Percentiles rank a stretch among this genome's conserved stretches.
Conservation (phyloP, 192 early-diverging fungal genomes). For the Paraglomus brasilianum region DNA sequence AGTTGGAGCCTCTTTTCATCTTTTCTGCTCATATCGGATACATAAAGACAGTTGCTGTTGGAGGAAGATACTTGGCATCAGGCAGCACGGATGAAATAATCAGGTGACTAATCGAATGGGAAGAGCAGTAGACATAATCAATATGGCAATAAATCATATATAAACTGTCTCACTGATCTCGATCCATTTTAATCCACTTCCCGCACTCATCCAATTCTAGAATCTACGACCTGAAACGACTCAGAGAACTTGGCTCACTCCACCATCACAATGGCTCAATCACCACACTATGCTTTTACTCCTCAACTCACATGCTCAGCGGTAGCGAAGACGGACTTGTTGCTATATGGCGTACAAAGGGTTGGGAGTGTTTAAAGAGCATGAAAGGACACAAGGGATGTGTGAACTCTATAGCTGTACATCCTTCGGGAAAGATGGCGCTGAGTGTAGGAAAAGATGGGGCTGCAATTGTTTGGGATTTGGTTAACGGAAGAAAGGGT, state of each 20-base stretch:
- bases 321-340: slow-evolving; percentile 88
- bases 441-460: slow-evolving; percentile 77
- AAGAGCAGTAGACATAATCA: neutral
- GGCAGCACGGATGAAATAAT: slow-evolving; percentile 96
- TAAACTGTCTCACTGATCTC: neutral
- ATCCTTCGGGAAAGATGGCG: slow-evolving; percentile 94
- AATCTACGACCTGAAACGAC: slow-evolving; percentile 82
- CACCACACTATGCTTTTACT: slow-evolving; percentile 80
- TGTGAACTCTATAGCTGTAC: slow-evolving; percentile 81
- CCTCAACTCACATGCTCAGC: slow-evolving; percentile 81
- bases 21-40: slow-evolving; percentile 94
- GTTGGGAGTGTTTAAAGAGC: slow-evolving; percentile 94
- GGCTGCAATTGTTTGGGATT: slow-evolving; percentile 72
- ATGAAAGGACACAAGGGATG: slow-evolving; percentile 78
- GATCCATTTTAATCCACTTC: too few relatives aligned
- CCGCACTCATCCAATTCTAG: slow-evolving; percentile 22
- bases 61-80: slow-evolving; percentile 81
- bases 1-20: slow-evolving; percentile 80
- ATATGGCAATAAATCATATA: neutral
- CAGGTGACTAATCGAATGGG: slow-evolving; percentile 42
- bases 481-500: slow-evolving; percentile 72
- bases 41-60: slow-evolving; percentile 84
- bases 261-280: slow-evolving; percentile 92
- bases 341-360: slow-evolving; percentile 87
- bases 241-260: slow-evolving; percentile 88